Percentiles rank a stretch among this genome's conserved stretches.
phyloP scores from a whole-genome alignment of 371 early-diverging fungal species.

The Mucor lusitanicus region DNA sequence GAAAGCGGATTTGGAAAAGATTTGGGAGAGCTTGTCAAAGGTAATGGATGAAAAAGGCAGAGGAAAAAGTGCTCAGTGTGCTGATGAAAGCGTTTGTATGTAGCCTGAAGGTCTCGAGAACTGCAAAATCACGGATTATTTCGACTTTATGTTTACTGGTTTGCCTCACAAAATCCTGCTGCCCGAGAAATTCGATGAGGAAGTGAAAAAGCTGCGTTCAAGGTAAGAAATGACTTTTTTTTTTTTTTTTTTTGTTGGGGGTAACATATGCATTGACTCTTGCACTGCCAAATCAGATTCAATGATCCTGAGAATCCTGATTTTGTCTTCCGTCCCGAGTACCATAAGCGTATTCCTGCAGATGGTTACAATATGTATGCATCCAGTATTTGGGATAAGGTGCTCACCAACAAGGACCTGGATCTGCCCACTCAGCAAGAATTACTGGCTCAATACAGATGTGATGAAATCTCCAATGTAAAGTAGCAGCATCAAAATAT shows the following conservation, averaged over 20 bases:
- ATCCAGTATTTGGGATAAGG: slow-evolving; percentile 92
- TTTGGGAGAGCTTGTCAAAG: slow-evolving; percentile 89
- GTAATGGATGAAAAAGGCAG: slow-evolving; percentile 29
- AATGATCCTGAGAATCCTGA: slow-evolving; percentile 64
- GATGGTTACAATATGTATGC: slow-evolving; percentile 94
- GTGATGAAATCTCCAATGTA: slow-evolving; percentile 94
- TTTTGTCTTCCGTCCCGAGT: slow-evolving; percentile 85
- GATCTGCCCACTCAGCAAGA: slow-evolving; percentile 98
- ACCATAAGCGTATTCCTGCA: slow-evolving; percentile 92
- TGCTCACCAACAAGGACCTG: slow-evolving; percentile 90
- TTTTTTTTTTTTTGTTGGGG: too few species aligned
- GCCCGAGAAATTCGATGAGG: slow-evolving; percentile 81
- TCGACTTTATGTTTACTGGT: slow-evolving; percentile 90
- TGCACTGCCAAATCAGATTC: slow-evolving; percentile 56
- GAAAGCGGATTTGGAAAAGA: slow-evolving; percentile 80
- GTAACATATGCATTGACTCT: background rate
- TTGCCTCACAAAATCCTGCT: slow-evolving; percentile 91
- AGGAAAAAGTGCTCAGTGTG: background rate
- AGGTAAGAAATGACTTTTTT: slow-evolving; percentile 45
- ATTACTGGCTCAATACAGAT: slow-evolving; percentile 95
- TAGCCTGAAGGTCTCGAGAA: slow-evolving; percentile 83
- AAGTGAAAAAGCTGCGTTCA: slow-evolving; percentile 66
- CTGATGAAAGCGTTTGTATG: background rate
- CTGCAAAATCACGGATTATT: slow-evolving; percentile 83
- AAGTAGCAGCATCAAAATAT: background rate